phyloP scores from a whole-genome alignment of 2,329 filamentous ascomycete genomes.

The Colletotrichum sp. region DNA sequence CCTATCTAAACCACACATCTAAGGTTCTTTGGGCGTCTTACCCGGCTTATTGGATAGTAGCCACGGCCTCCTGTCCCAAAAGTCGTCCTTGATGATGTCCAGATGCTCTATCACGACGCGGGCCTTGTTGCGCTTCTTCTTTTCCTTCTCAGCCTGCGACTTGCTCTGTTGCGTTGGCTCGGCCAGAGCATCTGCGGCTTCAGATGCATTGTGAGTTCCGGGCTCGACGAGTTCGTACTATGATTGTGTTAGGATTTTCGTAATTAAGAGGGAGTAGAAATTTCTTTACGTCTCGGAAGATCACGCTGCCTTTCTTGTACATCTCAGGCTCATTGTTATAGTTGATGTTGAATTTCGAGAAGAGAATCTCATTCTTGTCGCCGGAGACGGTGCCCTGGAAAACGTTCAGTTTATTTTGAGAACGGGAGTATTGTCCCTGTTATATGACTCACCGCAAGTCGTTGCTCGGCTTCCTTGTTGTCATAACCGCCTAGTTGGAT shows the following conservation, averaged over 20 bases:
- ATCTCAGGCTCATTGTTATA: constrained; percentile 97
- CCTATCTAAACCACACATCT: neutral
- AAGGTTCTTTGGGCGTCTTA: constrained; percentile 67
- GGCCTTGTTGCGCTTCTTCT: constrained; percentile 81
- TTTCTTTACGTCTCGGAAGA: constrained; percentile 75
- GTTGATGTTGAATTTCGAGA: constrained; percentile 87
- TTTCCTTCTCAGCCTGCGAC: constrained; percentile 83
- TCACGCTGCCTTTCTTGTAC: constrained; percentile 89
- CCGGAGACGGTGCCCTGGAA: constrained; percentile 77
- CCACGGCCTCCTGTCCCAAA: constrained; percentile 91
- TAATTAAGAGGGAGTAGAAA: neutral
- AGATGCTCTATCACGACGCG: constrained; percentile 82
- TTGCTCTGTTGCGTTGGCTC: constrained; percentile 69
- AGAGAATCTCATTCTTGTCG: constrained; percentile 97
- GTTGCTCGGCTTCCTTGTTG: constrained; percentile 79
- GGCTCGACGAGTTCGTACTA: constrained; percentile 76
- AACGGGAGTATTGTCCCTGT: too few species aligned
- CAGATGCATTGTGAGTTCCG: constrained; percentile 47
- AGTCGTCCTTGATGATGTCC: constrained; percentile 94
- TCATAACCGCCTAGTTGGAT: constrained; percentile 79
- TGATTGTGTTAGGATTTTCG: neutral
- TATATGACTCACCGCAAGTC: constrained; percentile 66
- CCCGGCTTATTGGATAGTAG: constrained; percentile 77
- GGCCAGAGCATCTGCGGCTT: constrained; percentile 52
- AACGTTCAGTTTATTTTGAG: neutral